These are phyloP conservation scores for Trichomonas tenax DNA, from an alignment of 208 protist genomes.

Conservation along the genomic window DNA sequence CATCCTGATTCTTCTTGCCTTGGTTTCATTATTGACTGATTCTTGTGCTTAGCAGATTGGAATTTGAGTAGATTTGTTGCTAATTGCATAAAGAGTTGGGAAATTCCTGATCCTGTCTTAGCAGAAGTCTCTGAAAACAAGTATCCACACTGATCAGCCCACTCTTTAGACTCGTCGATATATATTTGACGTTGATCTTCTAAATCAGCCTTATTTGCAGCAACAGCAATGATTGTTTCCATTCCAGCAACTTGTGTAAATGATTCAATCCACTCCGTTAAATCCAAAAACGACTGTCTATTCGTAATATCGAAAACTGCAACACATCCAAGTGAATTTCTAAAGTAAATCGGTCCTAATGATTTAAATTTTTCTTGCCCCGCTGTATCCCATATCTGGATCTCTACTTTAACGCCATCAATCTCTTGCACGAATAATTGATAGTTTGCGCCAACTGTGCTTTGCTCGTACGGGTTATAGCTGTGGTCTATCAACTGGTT, in stretches of 20 bases:
- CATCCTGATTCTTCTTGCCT: background rate
- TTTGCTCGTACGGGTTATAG: background rate
- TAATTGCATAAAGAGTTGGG: background rate
- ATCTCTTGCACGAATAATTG: background rate
- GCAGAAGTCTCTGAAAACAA: background rate
- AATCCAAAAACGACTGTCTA: background rate
- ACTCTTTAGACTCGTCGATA: background rate
- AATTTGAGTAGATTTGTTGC: background rate
- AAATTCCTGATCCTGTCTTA: background rate
- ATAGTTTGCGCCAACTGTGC: background rate
- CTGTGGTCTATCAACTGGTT: background rate
- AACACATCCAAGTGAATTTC: background rate
- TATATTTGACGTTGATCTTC: background rate
- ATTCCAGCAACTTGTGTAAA: background rate
- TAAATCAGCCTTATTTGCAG: background rate
- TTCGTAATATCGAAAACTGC: background rate
- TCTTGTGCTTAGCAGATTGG: background rate
- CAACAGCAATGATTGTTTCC: background rate
- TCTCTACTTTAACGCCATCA: background rate
- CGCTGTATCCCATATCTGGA: background rate
- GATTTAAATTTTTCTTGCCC: background rate
- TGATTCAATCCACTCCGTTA: background rate
- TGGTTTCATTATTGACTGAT: background rate
- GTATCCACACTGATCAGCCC: background rate
- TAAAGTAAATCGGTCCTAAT: background rate